These are phyloP conservation scores for Elaeis guineensis DNA, from an alignment of 176 grass and related monocot genomes.

Conservation along the genomic window DNA sequence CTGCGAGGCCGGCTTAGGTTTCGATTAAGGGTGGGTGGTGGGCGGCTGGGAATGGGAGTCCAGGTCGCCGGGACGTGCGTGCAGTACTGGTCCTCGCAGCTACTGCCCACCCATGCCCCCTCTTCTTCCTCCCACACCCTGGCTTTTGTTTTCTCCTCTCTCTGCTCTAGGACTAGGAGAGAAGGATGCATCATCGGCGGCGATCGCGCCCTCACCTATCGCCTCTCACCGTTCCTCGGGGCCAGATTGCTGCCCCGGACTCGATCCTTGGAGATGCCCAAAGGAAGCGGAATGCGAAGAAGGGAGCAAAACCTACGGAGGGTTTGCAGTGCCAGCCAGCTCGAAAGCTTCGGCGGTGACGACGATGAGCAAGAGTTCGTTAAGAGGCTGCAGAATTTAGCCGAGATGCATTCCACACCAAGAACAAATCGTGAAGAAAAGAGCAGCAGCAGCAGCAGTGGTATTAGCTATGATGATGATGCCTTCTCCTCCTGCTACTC, in stretches of 20 bases:
- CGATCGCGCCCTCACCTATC: neutral
- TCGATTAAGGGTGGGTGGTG: too few species aligned
- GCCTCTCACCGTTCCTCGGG: conserved; percentile 19
- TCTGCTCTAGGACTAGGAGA: neutral
- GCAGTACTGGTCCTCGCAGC: neutral
- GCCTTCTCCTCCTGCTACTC: neutral
- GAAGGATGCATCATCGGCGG: neutral
- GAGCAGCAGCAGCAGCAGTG: too few species aligned
- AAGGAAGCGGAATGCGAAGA: neutral
- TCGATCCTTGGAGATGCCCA: conserved; percentile 37
- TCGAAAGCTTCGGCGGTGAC: conserved; percentile 32
- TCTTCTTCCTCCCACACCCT: neutral
- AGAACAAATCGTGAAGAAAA: neutral
- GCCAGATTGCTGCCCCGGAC: conserved; percentile 25
- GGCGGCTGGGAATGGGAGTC: neutral
- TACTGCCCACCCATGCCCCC: too few species aligned
- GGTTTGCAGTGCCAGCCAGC: conserved; percentile 41
- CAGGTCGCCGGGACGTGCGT: neutral
- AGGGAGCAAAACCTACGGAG: conserved; percentile 20
- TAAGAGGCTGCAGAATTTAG: conserved; percentile 58
- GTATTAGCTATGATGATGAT: neutral
- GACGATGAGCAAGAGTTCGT: conserved; percentile 49
- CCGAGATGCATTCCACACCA: neutral
- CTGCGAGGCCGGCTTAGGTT: too few species aligned
- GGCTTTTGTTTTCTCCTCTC: neutral